These are phyloP conservation scores for Gossypium ekmanianum DNA, from an alignment of 345 rosid species.

Conservation along the genomic window DNA sequence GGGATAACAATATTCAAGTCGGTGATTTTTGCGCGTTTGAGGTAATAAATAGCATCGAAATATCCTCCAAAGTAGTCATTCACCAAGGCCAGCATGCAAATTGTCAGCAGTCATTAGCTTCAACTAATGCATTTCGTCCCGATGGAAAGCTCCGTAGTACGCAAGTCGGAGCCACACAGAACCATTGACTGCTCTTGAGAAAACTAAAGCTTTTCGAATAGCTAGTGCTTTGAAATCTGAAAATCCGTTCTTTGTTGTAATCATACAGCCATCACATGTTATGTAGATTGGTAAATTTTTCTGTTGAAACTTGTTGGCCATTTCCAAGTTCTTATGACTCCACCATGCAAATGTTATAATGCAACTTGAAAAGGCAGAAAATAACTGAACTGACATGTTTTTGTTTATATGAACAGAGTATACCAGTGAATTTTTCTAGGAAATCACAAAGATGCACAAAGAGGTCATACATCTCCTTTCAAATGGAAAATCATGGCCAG, in stretches of 20 bases:
- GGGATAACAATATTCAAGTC: not conserved
- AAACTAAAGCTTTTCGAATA: not conserved
- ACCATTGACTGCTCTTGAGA: not conserved
- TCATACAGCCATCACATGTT: not conserved
- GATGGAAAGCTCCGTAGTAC: not conserved
- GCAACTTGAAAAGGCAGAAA: not conserved
- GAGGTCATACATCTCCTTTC: not conserved
- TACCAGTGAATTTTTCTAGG: not conserved
- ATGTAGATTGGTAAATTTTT: not conserved
- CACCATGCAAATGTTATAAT: not conserved
- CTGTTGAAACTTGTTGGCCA: not conserved
- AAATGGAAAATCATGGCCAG: slow-evolving; percentile 15
- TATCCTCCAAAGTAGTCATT: slow-evolving; percentile 1
- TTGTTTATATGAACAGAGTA: not conserved
- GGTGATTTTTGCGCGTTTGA: slow-evolving; percentile 12
- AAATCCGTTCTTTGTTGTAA: not conserved
- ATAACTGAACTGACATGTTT: not conserved
- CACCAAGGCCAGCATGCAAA: not conserved
- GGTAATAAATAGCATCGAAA: not conserved
- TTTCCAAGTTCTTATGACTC: not conserved
- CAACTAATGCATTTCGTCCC: not conserved
- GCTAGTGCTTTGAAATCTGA: not conserved
- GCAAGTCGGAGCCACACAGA: not conserved
- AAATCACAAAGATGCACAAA: not conserved
- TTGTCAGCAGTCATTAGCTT: not conserved